phyloP scores from a whole-genome alignment of 768 basidiomycete genomes.

The Cystofilobasidium macerans region DNA sequence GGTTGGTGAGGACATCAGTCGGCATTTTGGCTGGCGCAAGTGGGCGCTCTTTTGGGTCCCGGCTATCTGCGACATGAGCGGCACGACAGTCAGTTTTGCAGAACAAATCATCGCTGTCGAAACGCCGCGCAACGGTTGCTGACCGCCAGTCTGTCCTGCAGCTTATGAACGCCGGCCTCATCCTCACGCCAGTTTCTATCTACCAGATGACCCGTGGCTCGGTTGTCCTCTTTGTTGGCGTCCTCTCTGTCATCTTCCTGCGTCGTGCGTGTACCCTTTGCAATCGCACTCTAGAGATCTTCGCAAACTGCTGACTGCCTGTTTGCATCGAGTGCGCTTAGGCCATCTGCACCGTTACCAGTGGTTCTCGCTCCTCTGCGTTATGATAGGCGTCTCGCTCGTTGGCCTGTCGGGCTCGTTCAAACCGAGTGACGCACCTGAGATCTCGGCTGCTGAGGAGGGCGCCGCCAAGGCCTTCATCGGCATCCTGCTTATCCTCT shows the following conservation, averaged over 20 bases:
- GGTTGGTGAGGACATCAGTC: conserved; percentile 25
- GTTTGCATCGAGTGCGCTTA: neutral
- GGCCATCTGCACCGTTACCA: conserved; percentile 21
- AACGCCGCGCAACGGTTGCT: too few relatives aligned
- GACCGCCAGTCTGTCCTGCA: conserved; percentile 28
- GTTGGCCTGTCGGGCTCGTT: conserved; percentile 77
- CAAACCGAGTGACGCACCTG: conserved; percentile 41
- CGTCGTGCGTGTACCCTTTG: too few relatives aligned
- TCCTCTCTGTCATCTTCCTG: conserved; percentile 84
- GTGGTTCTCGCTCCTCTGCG: conserved; percentile 25
- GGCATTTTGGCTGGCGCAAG: conserved; percentile 48
- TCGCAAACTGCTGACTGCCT: neutral
- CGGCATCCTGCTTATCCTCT: conserved; percentile 67
- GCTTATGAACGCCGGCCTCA: conserved; percentile 88
- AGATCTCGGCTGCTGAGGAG: conserved; percentile 44
- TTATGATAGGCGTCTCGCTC: conserved; percentile 41
- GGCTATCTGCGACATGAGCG: conserved; percentile 78
- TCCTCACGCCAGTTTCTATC: conserved; percentile 71
- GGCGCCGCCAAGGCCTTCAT: conserved; percentile 32
- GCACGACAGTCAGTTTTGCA: conserved; percentile 57
- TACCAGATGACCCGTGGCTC: conserved; percentile 51
- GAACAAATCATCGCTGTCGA: too few relatives aligned
- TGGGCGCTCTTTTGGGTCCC: conserved; percentile 75
- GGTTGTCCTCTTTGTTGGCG: conserved; percentile 83
- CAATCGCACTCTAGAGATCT: conserved; percentile 40